phyloP scores from a whole-genome alignment of 495 filamentous ascomycete genomes.

The Penicillium robsamsonii region DNA sequence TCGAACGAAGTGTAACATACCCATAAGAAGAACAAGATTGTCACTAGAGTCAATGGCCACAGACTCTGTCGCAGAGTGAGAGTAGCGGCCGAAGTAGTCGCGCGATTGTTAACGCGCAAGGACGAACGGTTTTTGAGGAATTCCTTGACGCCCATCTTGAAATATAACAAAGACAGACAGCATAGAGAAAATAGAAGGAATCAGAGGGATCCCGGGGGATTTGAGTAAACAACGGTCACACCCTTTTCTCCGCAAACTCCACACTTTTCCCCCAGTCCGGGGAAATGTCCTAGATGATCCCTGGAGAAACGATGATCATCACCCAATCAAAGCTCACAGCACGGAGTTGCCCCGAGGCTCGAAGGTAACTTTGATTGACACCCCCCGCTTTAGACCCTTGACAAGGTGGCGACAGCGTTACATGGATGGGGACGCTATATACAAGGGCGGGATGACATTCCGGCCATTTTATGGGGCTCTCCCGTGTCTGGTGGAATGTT shows the following conservation, averaged over 20 bases:
- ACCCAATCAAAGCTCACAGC: neutral
- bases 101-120: constrained; percentile 42
- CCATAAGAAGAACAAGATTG: constrained; percentile 74
- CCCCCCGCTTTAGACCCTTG: neutral
- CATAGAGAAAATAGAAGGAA: neutral
- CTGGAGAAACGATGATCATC: neutral
- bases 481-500: constrained; percentile 7
- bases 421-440: neutral
- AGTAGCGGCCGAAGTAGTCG: constrained; percentile 54
- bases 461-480: neutral
- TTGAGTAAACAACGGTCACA: constrained; percentile 1
- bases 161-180: neutral
- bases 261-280: constrained; percentile 11
- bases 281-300: constrained; percentile 7
- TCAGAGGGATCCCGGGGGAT: neutral
- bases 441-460: constrained; percentile 1
- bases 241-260: constrained; percentile 11
- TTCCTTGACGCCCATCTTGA: constrained; percentile 28
- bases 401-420: constrained; percentile 8
- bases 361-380: neutral
- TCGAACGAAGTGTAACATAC: constrained; percentile 17
- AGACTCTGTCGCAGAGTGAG: constrained; percentile 59
- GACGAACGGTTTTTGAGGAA: constrained; percentile 36
- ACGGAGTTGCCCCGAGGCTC: constrained; percentile 4
- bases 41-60: constrained; percentile 47